Evolutionary conservation across 108 stramenopile genomes (phyloP).

Genomic region (Aurantiochytrium sp.): DNA sequence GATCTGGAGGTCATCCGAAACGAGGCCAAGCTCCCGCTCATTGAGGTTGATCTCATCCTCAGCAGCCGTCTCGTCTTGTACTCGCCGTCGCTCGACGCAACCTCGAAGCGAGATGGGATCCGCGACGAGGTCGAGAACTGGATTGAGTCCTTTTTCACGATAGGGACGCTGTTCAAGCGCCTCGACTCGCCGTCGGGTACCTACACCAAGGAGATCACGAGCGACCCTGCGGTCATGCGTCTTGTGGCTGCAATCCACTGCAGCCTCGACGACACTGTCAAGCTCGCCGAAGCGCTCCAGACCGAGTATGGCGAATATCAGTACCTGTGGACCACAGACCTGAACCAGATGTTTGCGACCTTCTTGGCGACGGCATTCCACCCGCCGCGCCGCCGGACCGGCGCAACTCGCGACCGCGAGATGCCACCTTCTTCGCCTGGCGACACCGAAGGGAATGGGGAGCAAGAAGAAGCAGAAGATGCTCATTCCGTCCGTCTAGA

Average conservation of each 20-base stretch:
- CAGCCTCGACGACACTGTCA: conserved; percentile 45
- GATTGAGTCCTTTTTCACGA: conserved; percentile 35
- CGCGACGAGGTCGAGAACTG: conserved; percentile 33
- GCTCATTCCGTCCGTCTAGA: too few species aligned
- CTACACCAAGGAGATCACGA: conserved; percentile 54
- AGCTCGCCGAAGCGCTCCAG: conserved; percentile 30
- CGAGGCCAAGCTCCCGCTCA: conserved; percentile 18
- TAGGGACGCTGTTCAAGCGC: conserved; percentile 44
- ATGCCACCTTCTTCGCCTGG: too few species aligned
- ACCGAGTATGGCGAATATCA: conserved; percentile 47
- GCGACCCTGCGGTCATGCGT: conserved; percentile 28
- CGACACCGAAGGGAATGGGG: too few species aligned
- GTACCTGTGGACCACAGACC: conserved; percentile 60
- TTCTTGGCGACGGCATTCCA: conserved; percentile 41
- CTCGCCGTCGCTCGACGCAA: neutral
- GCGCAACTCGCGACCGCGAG: too few species aligned
- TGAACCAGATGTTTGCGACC: conserved; percentile 48
- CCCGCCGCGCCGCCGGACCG: neutral
- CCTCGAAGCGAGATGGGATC: neutral
- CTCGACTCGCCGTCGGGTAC: conserved; percentile 52
- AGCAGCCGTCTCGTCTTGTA: neutral
- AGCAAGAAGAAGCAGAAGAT: neutral
- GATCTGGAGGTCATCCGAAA: conserved; percentile 34
- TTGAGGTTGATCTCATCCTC: conserved; percentile 13
- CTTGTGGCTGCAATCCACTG: conserved; percentile 37